These are phyloP conservation scores for Pisolithus tinctorius DNA, from an alignment of 768 basidiomycete species.

Conservation along the genomic window DNA sequence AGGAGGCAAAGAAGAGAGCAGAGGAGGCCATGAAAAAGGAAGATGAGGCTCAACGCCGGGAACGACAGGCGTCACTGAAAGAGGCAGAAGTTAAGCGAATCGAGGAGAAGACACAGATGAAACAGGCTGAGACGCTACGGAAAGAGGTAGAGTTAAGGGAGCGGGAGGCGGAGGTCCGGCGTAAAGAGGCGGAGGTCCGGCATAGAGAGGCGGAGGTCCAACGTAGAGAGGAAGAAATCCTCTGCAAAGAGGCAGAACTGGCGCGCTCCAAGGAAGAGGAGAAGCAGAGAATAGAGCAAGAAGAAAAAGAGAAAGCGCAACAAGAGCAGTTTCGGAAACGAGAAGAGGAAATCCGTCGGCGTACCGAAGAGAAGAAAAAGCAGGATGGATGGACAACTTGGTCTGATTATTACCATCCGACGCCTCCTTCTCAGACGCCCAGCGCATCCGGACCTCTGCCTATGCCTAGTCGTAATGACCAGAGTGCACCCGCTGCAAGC, in stretches of 20 bases:
- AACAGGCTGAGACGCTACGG: constrained; percentile 16
- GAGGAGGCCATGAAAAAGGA: constrained; percentile 26
- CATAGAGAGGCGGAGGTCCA: constrained; percentile 26
- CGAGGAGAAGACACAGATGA: constrained; percentile 22
- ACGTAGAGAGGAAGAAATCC: constrained; percentile 18
- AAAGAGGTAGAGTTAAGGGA: constrained; percentile 21
- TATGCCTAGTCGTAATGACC: constrained; percentile 25
- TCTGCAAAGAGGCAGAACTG: constrained; percentile 1
- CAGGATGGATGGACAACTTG: constrained; percentile 22
- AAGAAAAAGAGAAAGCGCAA: constrained; percentile 14
- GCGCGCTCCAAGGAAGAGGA: constrained; percentile 20
- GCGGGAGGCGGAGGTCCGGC: constrained; percentile 23
- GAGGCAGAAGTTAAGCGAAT: constrained; percentile 13
- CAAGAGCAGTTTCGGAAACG: constrained; percentile 25
- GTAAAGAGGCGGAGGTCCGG: constrained; percentile 27
- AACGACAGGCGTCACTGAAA: constrained; percentile 13
- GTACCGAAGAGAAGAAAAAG: constrained; percentile 26
- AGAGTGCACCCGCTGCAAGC: constrained; percentile 26
- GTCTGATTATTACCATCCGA: constrained; percentile 17
- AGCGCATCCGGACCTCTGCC: constrained; percentile 26
- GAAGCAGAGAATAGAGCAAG: neutral
- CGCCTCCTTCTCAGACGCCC: constrained; percentile 20
- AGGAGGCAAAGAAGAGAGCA: constrained; percentile 13
- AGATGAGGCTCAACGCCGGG: constrained; percentile 14
- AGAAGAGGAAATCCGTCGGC: constrained; percentile 25